These are phyloP conservation scores for Begonia peltatifolia DNA, from an alignment of 306 rosid species.

Conservation along the genomic window DNA sequence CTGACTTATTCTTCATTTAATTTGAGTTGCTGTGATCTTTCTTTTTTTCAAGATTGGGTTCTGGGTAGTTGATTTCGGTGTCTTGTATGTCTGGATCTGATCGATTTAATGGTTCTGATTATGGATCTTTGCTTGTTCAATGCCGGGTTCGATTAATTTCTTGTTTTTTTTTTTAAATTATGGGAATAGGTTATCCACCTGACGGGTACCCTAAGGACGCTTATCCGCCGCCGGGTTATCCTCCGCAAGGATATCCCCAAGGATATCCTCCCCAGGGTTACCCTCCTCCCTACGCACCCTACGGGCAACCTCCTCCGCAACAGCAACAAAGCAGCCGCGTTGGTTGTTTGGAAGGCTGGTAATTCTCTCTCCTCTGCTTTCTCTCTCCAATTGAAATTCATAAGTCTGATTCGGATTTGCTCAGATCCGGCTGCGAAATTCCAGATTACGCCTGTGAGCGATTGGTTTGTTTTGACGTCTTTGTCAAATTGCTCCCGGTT, in stretches of 20 bases:
- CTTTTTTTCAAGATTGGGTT: too few species aligned
- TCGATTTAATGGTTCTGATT: neutral
- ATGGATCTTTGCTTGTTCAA: neutral
- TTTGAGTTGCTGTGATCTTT: too few species aligned
- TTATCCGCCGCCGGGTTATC: conserved; percentile 62
- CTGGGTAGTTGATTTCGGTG: neutral
- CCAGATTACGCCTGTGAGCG: too few species aligned
- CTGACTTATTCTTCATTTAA: too few species aligned
- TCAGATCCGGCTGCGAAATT: too few species aligned
- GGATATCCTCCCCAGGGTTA: conserved; percentile 35
- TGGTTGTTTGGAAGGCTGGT: conserved; percentile 85
- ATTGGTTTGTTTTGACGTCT: too few species aligned
- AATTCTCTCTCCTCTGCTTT: conserved; percentile 2
- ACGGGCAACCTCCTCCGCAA: conserved; percentile 68
- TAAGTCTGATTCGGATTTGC: conserved; percentile 7
- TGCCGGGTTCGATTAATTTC: neutral
- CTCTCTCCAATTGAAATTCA: neutral
- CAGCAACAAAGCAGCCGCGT: conserved; percentile 15
- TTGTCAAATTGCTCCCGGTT: too few species aligned
- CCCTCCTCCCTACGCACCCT: conserved; percentile 63
- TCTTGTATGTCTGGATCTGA: neutral
- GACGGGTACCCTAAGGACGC: conserved; percentile 18
- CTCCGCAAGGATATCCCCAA: conserved; percentile 46
- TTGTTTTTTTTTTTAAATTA: neutral
- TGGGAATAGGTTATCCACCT: conserved; percentile 10